Percentiles rank a stretch among this genome's conserved stretches.
These are phyloP conservation scores for Diaporthe sp. DNA, from an alignment of 2,329 filamentous ascomycete species.

Conservation along the genomic window DNA sequence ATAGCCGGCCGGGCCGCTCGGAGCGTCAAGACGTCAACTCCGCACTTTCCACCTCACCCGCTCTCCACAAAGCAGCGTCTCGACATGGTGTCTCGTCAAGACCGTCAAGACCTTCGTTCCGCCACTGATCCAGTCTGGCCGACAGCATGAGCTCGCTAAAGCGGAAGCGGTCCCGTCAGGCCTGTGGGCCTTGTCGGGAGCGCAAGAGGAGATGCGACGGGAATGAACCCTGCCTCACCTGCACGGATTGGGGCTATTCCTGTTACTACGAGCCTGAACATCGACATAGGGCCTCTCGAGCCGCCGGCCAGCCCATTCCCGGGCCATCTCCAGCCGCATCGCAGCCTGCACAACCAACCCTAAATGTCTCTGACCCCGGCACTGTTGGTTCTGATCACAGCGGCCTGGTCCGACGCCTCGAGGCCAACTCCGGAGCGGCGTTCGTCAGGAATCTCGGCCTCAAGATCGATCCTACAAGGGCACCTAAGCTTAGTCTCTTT, in stretches of 20 bases:
- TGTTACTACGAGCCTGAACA: constrained; percentile 55
- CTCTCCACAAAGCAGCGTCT: not conserved
- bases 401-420: constrained; percentile 53
- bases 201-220: constrained; percentile 68
- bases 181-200: constrained; percentile 62
- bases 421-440: constrained; percentile 67
- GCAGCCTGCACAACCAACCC: not conserved
- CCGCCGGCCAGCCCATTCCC: not conserved
- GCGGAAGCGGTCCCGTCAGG: constrained; percentile 54
- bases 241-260: constrained; percentile 62
- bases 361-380: not conserved
- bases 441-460: constrained; percentile 64
- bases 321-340: constrained; percentile 19
- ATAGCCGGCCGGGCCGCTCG: not conserved
- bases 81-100: not conserved
- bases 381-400: constrained; percentile 36
- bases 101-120: not conserved
- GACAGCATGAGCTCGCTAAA: constrained; percentile 21
- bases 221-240: constrained; percentile 61
- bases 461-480: constrained; percentile 62
- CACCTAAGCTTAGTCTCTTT: constrained; percentile 64
- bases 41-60: constrained; percentile 5
- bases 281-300: constrained; percentile 15
- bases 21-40: not conserved
- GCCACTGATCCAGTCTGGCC: not conserved